These are phyloP conservation scores for Russula olivacea DNA, from an alignment of 768 basidiomycete genomes.

Conservation along the genomic window DNA sequence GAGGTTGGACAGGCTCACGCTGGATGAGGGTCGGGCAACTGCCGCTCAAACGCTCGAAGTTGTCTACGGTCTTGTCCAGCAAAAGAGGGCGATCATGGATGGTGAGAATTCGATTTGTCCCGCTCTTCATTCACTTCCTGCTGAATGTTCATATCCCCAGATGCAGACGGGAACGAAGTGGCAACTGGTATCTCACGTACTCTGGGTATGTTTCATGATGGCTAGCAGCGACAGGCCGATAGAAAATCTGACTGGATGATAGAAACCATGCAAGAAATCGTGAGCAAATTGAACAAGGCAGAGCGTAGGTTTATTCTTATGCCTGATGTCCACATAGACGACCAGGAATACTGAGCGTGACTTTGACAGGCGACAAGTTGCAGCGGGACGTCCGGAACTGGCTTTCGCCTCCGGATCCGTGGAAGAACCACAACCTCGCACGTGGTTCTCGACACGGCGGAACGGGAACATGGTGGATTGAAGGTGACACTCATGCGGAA, in stretches of 20 bases:
- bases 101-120: neutral
- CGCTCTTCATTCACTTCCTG: neutral
- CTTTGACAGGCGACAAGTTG: neutral
- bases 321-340: too few relatives aligned
- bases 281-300: neutral
- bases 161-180: neutral
- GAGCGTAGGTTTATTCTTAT: neutral
- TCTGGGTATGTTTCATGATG: neutral
- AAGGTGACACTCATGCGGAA: neutral
- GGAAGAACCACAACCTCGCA: neutral
- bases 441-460: neutral
- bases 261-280: neutral
- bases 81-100: neutral
- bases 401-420: conserved; percentile 13
- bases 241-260: neutral
- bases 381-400: neutral
- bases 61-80: neutral
- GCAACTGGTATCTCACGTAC: neutral
- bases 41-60: conserved; percentile 1
- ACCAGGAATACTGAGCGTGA: neutral
- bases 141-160: neutral
- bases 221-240: neutral
- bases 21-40: neutral
- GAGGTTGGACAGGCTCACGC: neutral
- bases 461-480: neutral